A percentile compares a stretch with the other conserved stretches of the same genome.
Conservation (phyloP, 1,284 basidiomycete genomes). For the Coniferiporia sulphurascens region DNA sequence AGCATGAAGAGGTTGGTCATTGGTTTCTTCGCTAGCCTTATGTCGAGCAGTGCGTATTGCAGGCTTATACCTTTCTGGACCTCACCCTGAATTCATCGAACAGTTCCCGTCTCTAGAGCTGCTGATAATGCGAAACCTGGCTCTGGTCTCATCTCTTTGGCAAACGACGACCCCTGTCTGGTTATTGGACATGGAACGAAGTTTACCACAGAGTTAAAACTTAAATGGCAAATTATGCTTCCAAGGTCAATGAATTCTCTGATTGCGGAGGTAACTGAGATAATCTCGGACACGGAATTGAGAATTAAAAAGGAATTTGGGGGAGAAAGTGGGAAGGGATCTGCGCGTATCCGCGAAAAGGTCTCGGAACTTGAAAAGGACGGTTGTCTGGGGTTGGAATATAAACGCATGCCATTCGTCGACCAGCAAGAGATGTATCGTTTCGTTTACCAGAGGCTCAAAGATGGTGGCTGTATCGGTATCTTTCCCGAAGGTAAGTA, state of each 20-base stretch:
- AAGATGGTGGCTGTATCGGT: slow-evolving; percentile 85
- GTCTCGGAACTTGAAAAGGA: slow-evolving; percentile 48
- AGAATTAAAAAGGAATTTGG: slow-evolving; percentile 89
- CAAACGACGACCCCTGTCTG: slow-evolving; percentile 71
- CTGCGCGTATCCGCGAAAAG: slow-evolving; percentile 65
- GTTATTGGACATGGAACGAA: slow-evolving; percentile 78
- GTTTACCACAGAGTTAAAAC: slow-evolving; percentile 75
- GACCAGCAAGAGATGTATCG: slow-evolving; percentile 96
- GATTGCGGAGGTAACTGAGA: slow-evolving; percentile 81
- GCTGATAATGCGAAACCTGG: slow-evolving; percentile 85
- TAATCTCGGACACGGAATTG: slow-evolving; percentile 85
- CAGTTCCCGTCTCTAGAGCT: slow-evolving; percentile 92
- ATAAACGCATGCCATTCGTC: slow-evolving; percentile 79
- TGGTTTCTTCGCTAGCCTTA: slow-evolving; percentile 80
- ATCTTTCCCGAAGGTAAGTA: slow-evolving; percentile 91
- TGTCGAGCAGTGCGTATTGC: slow-evolving; percentile 81
- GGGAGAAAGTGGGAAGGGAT: slow-evolving; percentile 75
- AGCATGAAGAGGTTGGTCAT: slow-evolving; percentile 81
- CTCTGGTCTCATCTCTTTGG: slow-evolving; percentile 69
- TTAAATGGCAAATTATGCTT: slow-evolving; percentile 86
- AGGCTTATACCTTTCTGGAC: neutral
- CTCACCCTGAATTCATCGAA: neutral
- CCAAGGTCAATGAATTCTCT: slow-evolving; percentile 78
- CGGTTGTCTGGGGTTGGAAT: slow-evolving; percentile 60
- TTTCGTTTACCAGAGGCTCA: slow-evolving; percentile 86